phyloP scores from a whole-genome alignment of 441 rosid genomes.

The Isatis lusitanica region DNA sequence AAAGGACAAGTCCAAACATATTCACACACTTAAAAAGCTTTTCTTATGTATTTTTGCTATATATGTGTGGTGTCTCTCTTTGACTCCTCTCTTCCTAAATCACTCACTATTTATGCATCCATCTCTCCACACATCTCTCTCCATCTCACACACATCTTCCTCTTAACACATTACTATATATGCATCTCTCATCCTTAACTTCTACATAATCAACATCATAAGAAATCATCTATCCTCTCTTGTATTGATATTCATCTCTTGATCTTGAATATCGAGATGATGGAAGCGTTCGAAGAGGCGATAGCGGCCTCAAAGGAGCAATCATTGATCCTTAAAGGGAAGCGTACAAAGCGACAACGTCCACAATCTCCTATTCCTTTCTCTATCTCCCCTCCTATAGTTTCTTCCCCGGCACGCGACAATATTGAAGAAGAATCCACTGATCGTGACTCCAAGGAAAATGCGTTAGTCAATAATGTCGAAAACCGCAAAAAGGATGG shows the following conservation, averaged over 20 bases:
- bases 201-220: constrained; percentile 26
- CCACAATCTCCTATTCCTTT: constrained; percentile 35
- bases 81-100: constrained; percentile 33
- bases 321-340: constrained; percentile 53
- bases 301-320: constrained; percentile 39
- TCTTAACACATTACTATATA: constrained; percentile 30
- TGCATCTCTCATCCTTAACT: constrained; percentile 15
- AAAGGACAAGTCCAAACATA: constrained; percentile 34
- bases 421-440: constrained; percentile 11
- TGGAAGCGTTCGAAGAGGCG: constrained; percentile 52
- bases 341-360: constrained; percentile 72
- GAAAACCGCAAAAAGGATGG: neutral
- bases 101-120: constrained; percentile 33
- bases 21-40: constrained; percentile 33
- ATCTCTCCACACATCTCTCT: constrained; percentile 39
- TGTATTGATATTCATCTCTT: constrained; percentile 3
- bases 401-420: neutral
- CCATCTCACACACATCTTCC: constrained; percentile 28
- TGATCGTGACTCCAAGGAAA: constrained; percentile 11
- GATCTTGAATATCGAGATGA: constrained; percentile 17
- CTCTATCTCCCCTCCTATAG: constrained; percentile 21
- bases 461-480: neutral
- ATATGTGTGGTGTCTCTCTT: constrained; percentile 37
- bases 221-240: constrained; percentile 12
- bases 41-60: constrained; percentile 19